Percentiles rank a stretch among this genome's conserved stretches.
These are phyloP conservation scores for Dimocarpus longan DNA, from an alignment of 345 rosid genomes.

Conservation along the genomic window DNA sequence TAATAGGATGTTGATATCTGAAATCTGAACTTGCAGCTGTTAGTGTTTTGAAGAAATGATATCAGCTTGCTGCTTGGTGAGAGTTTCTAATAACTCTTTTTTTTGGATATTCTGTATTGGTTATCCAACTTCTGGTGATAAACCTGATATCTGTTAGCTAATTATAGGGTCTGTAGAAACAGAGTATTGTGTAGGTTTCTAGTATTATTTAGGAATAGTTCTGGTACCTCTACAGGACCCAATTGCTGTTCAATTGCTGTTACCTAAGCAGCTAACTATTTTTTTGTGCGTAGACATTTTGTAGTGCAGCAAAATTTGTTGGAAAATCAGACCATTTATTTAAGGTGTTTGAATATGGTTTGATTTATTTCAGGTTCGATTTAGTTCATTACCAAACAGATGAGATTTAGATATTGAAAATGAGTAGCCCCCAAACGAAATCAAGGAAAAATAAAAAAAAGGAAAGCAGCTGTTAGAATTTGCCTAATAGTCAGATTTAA, in stretches of 20 bases:
- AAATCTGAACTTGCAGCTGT: not conserved
- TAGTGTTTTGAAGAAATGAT: not conserved
- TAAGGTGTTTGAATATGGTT: conserved; percentile 1
- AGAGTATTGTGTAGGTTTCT: not conserved
- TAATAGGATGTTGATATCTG: not conserved
- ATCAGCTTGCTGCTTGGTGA: not conserved
- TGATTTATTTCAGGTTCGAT: not conserved
- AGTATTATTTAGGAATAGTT: not conserved
- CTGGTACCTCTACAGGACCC: not conserved
- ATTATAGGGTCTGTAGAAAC: not conserved
- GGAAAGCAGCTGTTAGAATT: no score
- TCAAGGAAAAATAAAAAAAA: no score
- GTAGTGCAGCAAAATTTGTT: not conserved
- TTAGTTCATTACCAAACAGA: not conserved
- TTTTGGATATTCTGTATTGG: not conserved
- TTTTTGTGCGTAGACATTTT: not conserved
- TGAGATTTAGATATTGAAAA: not conserved
- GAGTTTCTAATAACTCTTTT: not conserved
- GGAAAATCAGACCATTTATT: not conserved
- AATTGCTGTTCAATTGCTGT: no score
- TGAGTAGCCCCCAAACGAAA: not conserved
- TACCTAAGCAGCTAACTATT: no score
- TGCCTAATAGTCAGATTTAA: conserved; percentile 3
- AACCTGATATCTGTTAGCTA: not conserved
- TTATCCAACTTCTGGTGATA: not conserved